These are phyloP conservation scores for Magnolia officinalis DNA, from an alignment of 164 flowering plant genomes.

Conservation along the genomic window DNA sequence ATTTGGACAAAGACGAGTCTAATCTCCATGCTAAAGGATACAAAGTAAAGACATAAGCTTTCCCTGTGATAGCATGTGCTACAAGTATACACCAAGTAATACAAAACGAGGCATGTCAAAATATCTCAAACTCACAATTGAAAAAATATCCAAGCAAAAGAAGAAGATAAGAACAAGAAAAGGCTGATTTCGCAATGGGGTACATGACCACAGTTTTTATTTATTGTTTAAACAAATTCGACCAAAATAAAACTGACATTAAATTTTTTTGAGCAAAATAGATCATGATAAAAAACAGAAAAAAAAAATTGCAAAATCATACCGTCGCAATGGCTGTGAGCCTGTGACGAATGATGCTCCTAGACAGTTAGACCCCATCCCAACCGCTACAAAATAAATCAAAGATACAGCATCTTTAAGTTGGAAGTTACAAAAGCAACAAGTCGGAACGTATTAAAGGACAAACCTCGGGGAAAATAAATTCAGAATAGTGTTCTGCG, in stretches of 20 bases:
- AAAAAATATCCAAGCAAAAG: background rate
- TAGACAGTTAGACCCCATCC: background rate
- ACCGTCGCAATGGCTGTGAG: background rate
- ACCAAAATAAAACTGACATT: background rate
- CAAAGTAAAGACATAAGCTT: too few relatives aligned
- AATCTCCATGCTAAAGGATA: too few relatives aligned
- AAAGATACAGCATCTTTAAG: background rate
- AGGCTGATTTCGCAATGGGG: background rate
- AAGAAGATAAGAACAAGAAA: too few relatives aligned
- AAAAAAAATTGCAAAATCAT: background rate
- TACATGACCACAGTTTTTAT: too few relatives aligned
- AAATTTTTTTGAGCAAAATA: background rate
- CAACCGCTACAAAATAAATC: background rate
- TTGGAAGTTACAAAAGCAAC: background rate
- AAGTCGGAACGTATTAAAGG: background rate
- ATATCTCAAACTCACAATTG: background rate
- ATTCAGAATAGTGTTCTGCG: constrained; percentile 1
- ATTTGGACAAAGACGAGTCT: too few relatives aligned
- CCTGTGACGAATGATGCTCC: background rate
- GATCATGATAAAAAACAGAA: background rate
- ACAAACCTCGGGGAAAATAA: constrained; percentile 1
- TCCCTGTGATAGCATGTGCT: too few relatives aligned
- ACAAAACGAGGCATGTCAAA: background rate
- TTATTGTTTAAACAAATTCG: background rate
- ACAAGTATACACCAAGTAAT: too few relatives aligned